Percentiles rank a stretch among this genome's conserved stretches.
phyloP scores from a whole-genome alignment of 371 early-diverging fungal genomes.

The Apophysomyces sp. region DNA sequence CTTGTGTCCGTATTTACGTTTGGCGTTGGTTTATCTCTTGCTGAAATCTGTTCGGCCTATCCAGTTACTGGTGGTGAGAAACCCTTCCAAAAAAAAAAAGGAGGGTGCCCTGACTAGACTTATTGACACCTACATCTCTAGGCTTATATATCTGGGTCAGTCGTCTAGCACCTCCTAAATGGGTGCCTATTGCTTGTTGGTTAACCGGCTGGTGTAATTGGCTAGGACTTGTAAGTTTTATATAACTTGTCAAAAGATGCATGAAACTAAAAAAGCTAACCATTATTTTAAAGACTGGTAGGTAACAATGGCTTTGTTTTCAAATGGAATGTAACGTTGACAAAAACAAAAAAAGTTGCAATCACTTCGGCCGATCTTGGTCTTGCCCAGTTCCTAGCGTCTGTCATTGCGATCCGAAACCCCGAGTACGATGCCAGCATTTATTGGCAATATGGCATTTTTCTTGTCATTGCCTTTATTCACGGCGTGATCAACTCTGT shows the following conservation, averaged over 20 bases:
- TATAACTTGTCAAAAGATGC: not conserved
- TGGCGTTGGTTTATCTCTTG: constrained; percentile 65
- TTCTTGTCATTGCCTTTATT: constrained; percentile 39
- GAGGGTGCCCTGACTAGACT: too few relatives aligned
- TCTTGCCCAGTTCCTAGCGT: constrained; percentile 51
- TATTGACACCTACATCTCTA: too few relatives aligned
- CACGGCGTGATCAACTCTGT: constrained; percentile 48
- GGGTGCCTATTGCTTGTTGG: constrained; percentile 58
- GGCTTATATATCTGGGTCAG: constrained; percentile 64
- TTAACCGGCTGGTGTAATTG: constrained; percentile 62
- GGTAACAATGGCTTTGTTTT: not conserved
- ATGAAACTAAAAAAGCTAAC: not conserved
- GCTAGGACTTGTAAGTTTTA: constrained; percentile 46
- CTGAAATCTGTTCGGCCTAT: constrained; percentile 74
- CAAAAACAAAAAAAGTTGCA: constrained; percentile 27
- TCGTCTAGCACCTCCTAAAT: constrained; percentile 47
- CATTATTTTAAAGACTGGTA: constrained; percentile 19
- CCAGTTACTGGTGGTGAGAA: constrained; percentile 69
- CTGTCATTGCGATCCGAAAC: constrained; percentile 44
- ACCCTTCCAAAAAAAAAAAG: too few relatives aligned
- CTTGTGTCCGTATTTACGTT: constrained; percentile 62
- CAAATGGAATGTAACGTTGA: too few relatives aligned
- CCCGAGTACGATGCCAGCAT: constrained; percentile 33
- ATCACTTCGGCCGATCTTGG: constrained; percentile 56
- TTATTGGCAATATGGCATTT: constrained; percentile 37